Conservation (phyloP, 257 asterid species). For the Forsythia viridissima region DNA sequence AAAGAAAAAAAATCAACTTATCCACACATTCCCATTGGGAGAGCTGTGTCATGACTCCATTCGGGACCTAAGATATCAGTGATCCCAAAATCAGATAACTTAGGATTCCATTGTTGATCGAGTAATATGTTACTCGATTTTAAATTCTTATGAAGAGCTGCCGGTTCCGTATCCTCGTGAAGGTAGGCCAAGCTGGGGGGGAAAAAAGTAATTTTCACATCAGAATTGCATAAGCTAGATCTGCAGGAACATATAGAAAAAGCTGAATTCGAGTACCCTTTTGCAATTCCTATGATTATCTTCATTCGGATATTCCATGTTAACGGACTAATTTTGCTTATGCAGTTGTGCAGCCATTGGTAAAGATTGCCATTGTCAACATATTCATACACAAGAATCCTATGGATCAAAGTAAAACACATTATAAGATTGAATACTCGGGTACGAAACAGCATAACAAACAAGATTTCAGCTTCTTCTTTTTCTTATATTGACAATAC, state of each 20-base stretch:
- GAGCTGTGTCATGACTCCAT: conserved; percentile 21
- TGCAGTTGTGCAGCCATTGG: conserved; percentile 51
- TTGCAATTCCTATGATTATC: conserved; percentile 60
- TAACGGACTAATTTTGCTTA: conserved; percentile 38
- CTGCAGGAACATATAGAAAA: background rate
- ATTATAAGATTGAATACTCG: background rate
- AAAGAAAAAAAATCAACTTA: background rate
- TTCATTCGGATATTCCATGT: conserved; percentile 54
- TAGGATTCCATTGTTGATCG: conserved; percentile 67
- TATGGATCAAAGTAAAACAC: conserved; percentile 11
- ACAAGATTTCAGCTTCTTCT: background rate
- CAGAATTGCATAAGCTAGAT: background rate
- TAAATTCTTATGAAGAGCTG: conserved; percentile 40
- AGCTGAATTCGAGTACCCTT: conserved; percentile 41
- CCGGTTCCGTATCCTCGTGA: conserved; percentile 56
- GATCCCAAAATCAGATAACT: conserved; percentile 49
- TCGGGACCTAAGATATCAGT: conserved; percentile 38
- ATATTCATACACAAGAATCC: conserved; percentile 53
- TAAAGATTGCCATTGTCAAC: conserved; percentile 54
- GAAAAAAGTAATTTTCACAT: background rate
- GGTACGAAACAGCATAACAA: background rate
- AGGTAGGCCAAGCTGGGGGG: conserved; percentile 40
- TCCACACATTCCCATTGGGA: conserved; percentile 47
- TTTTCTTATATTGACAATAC: too few relatives aligned
- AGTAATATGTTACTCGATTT: conserved; percentile 54